phyloP scores from a whole-genome alignment of 331 rosid species.

The Cydonia oblonga region DNA sequence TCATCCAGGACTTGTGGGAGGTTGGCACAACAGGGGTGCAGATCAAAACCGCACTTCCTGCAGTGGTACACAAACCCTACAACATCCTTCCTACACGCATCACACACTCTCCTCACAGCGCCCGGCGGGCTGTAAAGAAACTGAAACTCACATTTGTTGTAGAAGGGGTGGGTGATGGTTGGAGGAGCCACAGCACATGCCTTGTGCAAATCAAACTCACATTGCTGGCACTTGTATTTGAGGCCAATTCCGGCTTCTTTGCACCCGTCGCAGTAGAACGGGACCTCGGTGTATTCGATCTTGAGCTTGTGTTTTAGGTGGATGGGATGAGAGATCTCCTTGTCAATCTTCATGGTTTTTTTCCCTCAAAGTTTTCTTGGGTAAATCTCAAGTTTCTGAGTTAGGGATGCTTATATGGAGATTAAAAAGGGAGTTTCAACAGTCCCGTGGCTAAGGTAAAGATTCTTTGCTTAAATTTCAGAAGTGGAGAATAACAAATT shows the following conservation, averaged over 20 bases:
- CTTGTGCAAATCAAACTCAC: slow-evolving; percentile 38
- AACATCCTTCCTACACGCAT: slow-evolving; percentile 35
- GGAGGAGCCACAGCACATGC: slow-evolving; percentile 30
- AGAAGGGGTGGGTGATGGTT: slow-evolving; percentile 26
- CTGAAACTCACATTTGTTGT: slow-evolving; percentile 29
- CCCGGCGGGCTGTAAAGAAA: slow-evolving; percentile 29
- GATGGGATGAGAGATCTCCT: slow-evolving; percentile 32
- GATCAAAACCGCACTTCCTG: slow-evolving; percentile 34
- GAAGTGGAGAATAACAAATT: slow-evolving; percentile 26
- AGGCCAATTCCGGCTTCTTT: slow-evolving; percentile 48
- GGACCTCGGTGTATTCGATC: slow-evolving; percentile 37
- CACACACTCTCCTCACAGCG: slow-evolving; percentile 22
- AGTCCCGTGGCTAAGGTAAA: neutral
- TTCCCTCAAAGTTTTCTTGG: neutral
- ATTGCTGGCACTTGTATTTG: slow-evolving; percentile 33
- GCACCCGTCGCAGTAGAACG: slow-evolving; percentile 48
- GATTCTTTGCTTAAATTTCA: slow-evolving; percentile 35
- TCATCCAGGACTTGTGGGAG: slow-evolving; percentile 42
- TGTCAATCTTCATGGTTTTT: slow-evolving; percentile 30
- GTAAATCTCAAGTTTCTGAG: neutral
- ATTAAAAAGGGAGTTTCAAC: neutral
- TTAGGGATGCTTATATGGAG: slow-evolving; percentile 7
- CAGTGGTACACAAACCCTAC: slow-evolving; percentile 43
- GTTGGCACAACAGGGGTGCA: slow-evolving; percentile 48
- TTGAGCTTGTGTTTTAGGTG: slow-evolving; percentile 38